phyloP scores from a whole-genome alignment of 331 rosid species.

The Rosa hybrid region DNA sequence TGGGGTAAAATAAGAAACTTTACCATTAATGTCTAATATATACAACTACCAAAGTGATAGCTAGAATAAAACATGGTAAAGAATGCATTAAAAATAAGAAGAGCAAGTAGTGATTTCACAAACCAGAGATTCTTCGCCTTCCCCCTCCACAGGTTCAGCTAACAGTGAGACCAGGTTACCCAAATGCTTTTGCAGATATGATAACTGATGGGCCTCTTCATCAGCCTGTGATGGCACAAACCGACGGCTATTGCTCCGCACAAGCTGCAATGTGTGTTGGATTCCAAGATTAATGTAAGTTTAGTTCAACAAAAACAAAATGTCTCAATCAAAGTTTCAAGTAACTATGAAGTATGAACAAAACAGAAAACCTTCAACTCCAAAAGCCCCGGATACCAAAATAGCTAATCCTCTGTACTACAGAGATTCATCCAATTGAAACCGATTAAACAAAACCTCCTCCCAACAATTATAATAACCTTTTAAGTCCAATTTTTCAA shows the following conservation, averaged over 20 bases:
- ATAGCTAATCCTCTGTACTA: neutral
- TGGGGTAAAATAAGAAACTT: neutral
- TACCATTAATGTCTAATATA: slow-evolving; percentile 2
- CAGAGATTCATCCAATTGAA: neutral
- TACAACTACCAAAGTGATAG: neutral
- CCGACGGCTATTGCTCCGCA: slow-evolving; percentile 95
- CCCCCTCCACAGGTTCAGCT: slow-evolving; percentile 90
- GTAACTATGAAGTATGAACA: slow-evolving; percentile 14
- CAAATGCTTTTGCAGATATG: slow-evolving; percentile 94
- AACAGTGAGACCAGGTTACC: slow-evolving; percentile 83
- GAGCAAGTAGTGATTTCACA: slow-evolving; percentile 43
- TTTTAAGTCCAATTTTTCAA: neutral
- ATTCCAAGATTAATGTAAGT: slow-evolving; percentile 23
- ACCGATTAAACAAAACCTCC: slow-evolving; percentile 1
- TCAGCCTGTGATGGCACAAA: slow-evolving; percentile 87
- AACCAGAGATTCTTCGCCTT: slow-evolving; percentile 90
- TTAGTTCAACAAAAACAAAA: neutral
- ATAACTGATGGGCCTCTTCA: slow-evolving; percentile 95
- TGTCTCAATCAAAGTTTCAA: slow-evolving; percentile 9
- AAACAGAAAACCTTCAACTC: neutral
- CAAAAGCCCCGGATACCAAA: neutral
- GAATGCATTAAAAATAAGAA: slow-evolving; percentile 10
- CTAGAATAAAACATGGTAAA: neutral
- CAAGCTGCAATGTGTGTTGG: slow-evolving; percentile 70
- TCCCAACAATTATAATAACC: neutral